Evolutionary conservation across 306 rosid genomes (phyloP).

Genomic region (Malus asiatica): DNA sequence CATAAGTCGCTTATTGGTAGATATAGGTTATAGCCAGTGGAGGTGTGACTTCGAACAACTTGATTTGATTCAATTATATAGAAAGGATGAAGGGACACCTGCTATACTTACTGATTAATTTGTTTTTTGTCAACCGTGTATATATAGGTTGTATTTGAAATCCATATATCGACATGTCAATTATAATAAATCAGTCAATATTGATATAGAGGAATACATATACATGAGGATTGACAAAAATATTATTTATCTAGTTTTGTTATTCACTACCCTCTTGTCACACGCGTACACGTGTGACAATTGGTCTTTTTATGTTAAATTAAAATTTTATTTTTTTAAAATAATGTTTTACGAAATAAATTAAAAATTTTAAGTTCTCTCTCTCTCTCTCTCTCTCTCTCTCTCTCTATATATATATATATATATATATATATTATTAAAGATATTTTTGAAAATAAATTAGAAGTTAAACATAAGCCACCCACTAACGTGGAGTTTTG

Average conservation of each 20-base stretch:
- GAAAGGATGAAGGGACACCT: not conserved
- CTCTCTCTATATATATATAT: too few species aligned
- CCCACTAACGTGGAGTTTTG: too few species aligned
- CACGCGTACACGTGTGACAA: too few species aligned
- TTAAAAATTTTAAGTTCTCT: too few species aligned
- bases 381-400: too few species aligned
- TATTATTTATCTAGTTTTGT: not conserved
- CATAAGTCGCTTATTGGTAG: not conserved
- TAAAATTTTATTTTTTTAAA: too few species aligned
- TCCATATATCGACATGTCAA: not conserved
- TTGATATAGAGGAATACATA: not conserved
- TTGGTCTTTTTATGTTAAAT: too few species aligned
- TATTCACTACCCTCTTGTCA: not conserved
- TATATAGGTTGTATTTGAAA: not conserved
- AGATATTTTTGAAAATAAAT: too few species aligned
- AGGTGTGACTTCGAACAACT: conserved; percentile 17
- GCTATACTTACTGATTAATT: not conserved
- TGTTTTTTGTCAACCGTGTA: not conserved
- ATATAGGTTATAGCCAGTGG: not conserved
- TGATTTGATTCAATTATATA: not conserved
- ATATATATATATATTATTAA: too few species aligned
- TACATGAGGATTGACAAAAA: not conserved
- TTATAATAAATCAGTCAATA: not conserved
- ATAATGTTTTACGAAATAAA: too few species aligned
- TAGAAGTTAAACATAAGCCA: too few species aligned